These are phyloP conservation scores for Metarhizium anisopliae DNA, from an alignment of 2,329 filamentous ascomycete genomes.

Conservation along the genomic window DNA sequence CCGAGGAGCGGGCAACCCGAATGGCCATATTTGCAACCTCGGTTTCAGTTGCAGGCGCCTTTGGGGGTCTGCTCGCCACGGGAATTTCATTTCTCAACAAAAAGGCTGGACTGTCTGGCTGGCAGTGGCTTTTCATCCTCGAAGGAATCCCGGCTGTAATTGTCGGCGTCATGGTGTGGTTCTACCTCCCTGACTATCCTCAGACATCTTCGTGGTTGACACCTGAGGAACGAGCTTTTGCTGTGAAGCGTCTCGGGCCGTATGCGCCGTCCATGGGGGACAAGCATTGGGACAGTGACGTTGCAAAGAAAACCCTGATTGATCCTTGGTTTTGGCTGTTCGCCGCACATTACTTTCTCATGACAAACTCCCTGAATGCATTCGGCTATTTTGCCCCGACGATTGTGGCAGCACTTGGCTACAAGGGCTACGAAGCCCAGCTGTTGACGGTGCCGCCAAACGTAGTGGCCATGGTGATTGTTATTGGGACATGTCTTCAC, in stretches of 20 bases:
- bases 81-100: slow-evolving; percentile 39
- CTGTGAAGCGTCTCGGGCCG: slow-evolving; percentile 25
- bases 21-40: slow-evolving; percentile 52
- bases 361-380: slow-evolving; percentile 25
- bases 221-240: slow-evolving; percentile 22
- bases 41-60: slow-evolving; percentile 48
- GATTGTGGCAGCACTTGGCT: slow-evolving; percentile 25
- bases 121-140: slow-evolving; percentile 55
- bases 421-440: slow-evolving; percentile 22
- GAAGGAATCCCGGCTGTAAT: slow-evolving; percentile 24
- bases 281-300: slow-evolving; percentile 23
- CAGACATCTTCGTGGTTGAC: slow-evolving; percentile 24
- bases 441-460: slow-evolving; percentile 27
- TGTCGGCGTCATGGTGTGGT: slow-evolving; percentile 21
- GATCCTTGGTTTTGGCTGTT: slow-evolving; percentile 27
- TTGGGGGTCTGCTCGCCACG: slow-evolving; percentile 49
- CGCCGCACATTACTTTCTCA: slow-evolving; percentile 21
- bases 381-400: slow-evolving; percentile 26
- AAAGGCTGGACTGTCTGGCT: slow-evolving; percentile 38
- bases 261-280: slow-evolving; percentile 24
- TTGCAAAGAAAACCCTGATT: slow-evolving; percentile 21
- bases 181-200: slow-evolving; percentile 24
- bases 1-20: slow-evolving; percentile 47
- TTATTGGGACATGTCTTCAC: slow-evolving; percentile 21
- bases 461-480: slow-evolving; percentile 25